Percentiles rank a stretch among this genome's conserved stretches.
These are phyloP conservation scores for Euclidium syriacum DNA, from an alignment of 345 rosid species.

Conservation along the genomic window DNA sequence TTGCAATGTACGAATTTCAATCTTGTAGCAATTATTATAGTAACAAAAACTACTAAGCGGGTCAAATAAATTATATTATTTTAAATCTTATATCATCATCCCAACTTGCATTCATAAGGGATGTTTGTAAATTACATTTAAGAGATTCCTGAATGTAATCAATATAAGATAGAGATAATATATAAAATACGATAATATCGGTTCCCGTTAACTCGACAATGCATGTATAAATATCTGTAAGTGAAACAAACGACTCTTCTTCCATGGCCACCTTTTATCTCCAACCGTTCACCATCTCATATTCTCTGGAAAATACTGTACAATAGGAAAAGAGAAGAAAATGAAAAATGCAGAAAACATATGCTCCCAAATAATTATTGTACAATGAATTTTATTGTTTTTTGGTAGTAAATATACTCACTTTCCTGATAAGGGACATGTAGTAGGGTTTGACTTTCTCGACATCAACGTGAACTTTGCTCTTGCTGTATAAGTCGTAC, in stretches of 20 bases:
- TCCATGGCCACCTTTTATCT: not conserved
- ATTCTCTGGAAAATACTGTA: constrained; percentile 27
- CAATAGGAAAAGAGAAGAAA: not conserved
- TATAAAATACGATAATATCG: not conserved
- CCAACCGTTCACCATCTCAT: constrained; percentile 23
- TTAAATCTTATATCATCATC: not conserved
- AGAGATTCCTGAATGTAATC: not conserved
- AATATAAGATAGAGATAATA: not conserved
- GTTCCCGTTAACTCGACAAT: constrained; percentile 2
- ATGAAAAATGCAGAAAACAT: not conserved
- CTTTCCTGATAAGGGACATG: constrained; percentile 53
- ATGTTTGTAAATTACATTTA: not conserved
- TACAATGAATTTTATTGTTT: not conserved
- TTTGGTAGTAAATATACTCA: constrained; percentile 15
- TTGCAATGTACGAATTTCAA: no score
- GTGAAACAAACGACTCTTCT: not conserved
- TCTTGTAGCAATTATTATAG: no score
- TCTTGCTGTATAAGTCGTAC: constrained; percentile 65
- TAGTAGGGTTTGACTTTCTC: constrained; percentile 60
- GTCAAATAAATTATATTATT: not conserved
- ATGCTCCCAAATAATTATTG: not conserved
- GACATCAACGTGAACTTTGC: constrained; percentile 53
- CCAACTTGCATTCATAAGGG: not conserved
- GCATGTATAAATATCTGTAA: not conserved
- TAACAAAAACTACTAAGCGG: no score